Percentiles rank a stretch among this genome's conserved stretches.
phyloP scores from a whole-genome alignment of 1,139 yeast genomes.

The Hyphopichia fennica region DNA sequence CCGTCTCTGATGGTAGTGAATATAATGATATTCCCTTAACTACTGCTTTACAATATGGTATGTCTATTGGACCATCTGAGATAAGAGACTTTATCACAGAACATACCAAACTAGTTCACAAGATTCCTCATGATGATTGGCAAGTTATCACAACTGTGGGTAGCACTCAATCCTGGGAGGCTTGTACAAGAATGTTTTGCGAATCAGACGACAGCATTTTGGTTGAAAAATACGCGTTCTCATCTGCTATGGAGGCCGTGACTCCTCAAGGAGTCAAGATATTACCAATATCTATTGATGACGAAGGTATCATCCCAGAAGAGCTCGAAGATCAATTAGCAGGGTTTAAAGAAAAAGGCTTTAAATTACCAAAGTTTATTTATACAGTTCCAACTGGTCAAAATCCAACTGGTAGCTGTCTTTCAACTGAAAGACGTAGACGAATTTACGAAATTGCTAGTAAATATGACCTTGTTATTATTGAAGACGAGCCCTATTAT shows the following conservation, averaged over 20 bases:
- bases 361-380: constrained; percentile 76
- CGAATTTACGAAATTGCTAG: constrained; percentile 70
- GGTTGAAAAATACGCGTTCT: constrained; percentile 80
- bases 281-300: constrained; percentile 78
- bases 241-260: constrained; percentile 83
- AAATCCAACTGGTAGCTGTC: constrained; percentile 89
- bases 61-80: constrained; percentile 76
- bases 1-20: constrained; percentile 32
- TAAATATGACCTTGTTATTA: constrained; percentile 74
- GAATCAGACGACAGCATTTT: constrained; percentile 76
- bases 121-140: constrained; percentile 68
- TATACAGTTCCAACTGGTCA: constrained; percentile 93
- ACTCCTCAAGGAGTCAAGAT: constrained; percentile 68
- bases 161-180: constrained; percentile 88
- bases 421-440: constrained; percentile 69
- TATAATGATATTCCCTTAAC: constrained; percentile 68
- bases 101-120: constrained; percentile 74
- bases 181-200: constrained; percentile 76
- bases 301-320: constrained; percentile 76
- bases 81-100: constrained; percentile 66
- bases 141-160: constrained; percentile 60
- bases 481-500: constrained; percentile 95
- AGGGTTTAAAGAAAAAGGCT: constrained; percentile 70
- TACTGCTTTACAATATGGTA: constrained; percentile 89
- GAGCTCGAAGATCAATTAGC: constrained; percentile 60